Percentiles rank a stretch among this genome's conserved stretches.
phyloP scores from a whole-genome alignment of 2,329 filamentous ascomycete genomes.

The Botryotinia narcissicola region DNA sequence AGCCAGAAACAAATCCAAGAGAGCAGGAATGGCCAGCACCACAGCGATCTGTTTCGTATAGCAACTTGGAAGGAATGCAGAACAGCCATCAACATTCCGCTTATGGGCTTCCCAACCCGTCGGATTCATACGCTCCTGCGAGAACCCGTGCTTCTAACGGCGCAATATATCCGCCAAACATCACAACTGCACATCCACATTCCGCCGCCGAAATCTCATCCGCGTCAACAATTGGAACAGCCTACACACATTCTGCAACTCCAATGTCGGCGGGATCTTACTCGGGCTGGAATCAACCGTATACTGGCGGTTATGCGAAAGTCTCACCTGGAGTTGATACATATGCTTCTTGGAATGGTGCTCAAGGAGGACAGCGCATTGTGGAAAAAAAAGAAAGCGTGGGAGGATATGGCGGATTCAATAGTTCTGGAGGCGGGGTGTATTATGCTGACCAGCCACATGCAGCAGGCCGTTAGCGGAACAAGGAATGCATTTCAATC shows the following conservation, averaged over 20 bases:
- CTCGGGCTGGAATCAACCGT: conserved; percentile 33
- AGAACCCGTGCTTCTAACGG: conserved; percentile 9
- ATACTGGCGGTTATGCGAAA: conserved; percentile 33
- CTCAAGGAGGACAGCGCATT: conserved; percentile 27
- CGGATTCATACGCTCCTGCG: conserved; percentile 10
- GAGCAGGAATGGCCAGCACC: conserved; percentile 38
- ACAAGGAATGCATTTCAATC: neutral
- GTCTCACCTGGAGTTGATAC: conserved; percentile 28
- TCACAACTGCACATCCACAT: conserved; percentile 28
- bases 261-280: conserved; percentile 27
- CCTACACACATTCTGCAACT: conserved; percentile 29
- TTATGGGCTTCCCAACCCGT: conserved; percentile 27
- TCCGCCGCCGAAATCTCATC: conserved; percentile 28
- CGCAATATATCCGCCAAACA: conserved; percentile 35
- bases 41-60: conserved; percentile 39
- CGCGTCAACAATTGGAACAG: conserved; percentile 26
- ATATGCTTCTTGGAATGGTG: conserved; percentile 32
- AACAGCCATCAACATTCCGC: conserved; percentile 32
- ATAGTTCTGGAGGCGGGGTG: conserved; percentile 28
- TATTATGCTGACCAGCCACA: conserved; percentile 34
- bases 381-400: conserved; percentile 27
- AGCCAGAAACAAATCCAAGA: conserved; percentile 32
- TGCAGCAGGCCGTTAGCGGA: conserved; percentile 20
- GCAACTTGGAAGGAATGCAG: conserved; percentile 37
- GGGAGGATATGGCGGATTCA: conserved; percentile 30